Evolutionary conservation across 768 basidiomycete species (phyloP), one percentile per base, ranked within the genome.

Genomic region (Macrolepiota albuminosa): DNA sequence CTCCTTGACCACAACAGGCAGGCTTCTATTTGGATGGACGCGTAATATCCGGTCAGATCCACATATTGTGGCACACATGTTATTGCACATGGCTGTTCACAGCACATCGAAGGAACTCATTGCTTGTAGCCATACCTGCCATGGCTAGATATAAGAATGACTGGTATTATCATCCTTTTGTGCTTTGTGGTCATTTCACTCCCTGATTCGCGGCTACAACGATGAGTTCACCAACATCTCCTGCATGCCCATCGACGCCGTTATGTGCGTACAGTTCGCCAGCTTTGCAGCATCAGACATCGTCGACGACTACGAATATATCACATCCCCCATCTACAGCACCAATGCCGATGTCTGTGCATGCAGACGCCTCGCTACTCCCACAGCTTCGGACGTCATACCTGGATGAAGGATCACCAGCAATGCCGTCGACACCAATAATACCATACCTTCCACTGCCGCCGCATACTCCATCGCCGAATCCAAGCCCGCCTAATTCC

Each of bases 21-120:
- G 45, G 14, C 33, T 56, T 56, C 54, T 54, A 31, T 56, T 29
- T 47, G 49, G 31, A 49, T 33, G 21, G 48, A 46, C 36, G 54
- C 34, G 59, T 56, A 55, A 60, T 55, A 51, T 51, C 53, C 59
- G 54, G 47, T 18, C 59, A 40, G 51, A 51, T n/a, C 54, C 59
- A 56, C 54, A 56, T 45, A 56, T 56, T 5, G 54, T 54, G 48
- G 54, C 57, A 55, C 55, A 26, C 58, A 59, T 39, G 46, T 37
- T 21, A 49, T 31, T 50, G 49, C 58, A 54, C 60, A 64, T 64
- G 58, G 64, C 61, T 62, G 53, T 64, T 18, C 55, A 54, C 14
- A 29, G 36, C 48, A 37, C 57, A 48, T 42, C 21, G 33, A 48
- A 21, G 55, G 52, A 34, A 50, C 54, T 48, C 31, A 14, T 43